A percentile compares a stretch with the other conserved stretches of the same genome.
These are phyloP conservation scores for Xanthoceras sorbifolium DNA, from an alignment of 345 rosid genomes.

Conservation along the genomic window DNA sequence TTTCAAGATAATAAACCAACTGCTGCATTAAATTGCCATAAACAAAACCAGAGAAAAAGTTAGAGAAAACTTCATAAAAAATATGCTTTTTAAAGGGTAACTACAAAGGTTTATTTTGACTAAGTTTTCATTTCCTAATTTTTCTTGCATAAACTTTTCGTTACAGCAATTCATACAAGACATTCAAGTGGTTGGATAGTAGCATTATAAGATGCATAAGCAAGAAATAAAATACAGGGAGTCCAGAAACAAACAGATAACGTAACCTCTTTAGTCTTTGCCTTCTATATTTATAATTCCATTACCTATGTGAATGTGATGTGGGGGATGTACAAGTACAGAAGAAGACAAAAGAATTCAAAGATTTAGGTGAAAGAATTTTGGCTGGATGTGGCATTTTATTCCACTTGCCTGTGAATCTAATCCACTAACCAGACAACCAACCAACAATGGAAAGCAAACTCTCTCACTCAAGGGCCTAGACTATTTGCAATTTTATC, in stretches of 20 bases:
- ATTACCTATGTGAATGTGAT: neutral
- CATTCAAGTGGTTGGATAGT: neutral
- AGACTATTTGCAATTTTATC: conserved; percentile 24
- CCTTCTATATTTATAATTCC: conserved; percentile 4
- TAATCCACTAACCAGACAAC: conserved; percentile 29
- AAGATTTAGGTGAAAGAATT: conserved; percentile 30
- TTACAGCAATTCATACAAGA: neutral
- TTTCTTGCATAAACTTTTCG: neutral
- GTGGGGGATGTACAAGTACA: conserved; percentile 21
- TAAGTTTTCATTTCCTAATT: neutral
- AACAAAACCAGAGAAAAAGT: neutral
- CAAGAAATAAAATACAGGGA: neutral
- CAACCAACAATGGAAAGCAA: conserved; percentile 14
- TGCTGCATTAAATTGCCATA: neutral
- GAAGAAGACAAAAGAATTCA: conserved; percentile 30
- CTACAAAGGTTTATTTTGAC: neutral
- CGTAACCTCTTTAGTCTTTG: neutral
- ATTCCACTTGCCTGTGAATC: conserved; percentile 30
- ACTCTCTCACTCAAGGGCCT: conserved; percentile 24
- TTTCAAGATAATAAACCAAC: neutral
- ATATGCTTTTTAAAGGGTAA: neutral
- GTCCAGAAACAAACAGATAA: conserved; percentile 13
- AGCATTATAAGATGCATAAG: conserved; percentile 1
- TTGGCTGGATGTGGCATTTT: conserved; percentile 27
- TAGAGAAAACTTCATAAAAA: neutral